phyloP scores from a whole-genome alignment of 352 stramenopile species.

The Blastocystis sp. region DNA sequence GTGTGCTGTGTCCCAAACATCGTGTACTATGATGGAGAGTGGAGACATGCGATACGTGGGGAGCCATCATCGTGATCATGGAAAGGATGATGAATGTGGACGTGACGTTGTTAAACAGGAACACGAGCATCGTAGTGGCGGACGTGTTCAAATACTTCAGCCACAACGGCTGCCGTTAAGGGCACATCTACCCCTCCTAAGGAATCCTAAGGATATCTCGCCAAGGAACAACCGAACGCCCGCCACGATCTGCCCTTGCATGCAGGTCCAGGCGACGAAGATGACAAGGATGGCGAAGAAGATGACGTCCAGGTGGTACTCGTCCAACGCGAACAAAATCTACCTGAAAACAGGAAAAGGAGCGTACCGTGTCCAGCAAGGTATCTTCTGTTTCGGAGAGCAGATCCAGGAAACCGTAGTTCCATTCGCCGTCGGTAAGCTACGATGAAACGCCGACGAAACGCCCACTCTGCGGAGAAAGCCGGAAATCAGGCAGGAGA shows the following conservation, averaged over 20 bases:
- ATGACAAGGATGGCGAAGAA: slow-evolving; percentile 44
- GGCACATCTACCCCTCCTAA: background rate
- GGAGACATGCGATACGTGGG: background rate
- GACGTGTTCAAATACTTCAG: slow-evolving; percentile 50
- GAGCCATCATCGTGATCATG: slow-evolving; percentile 51
- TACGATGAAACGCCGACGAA: background rate
- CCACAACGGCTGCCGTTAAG: background rate
- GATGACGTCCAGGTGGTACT: background rate
- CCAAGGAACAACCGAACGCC: slow-evolving; percentile 49
- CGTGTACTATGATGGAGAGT: background rate
- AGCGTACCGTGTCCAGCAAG: slow-evolving; percentile 1
- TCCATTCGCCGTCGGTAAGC: background rate
- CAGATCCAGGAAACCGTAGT: slow-evolving; percentile 18
- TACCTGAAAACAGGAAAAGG: background rate
- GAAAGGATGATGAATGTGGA: slow-evolving; percentile 23
- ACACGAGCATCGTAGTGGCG: slow-evolving; percentile 37
- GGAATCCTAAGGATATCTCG: slow-evolving; percentile 3
- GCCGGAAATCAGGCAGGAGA: slow-evolving; percentile 6
- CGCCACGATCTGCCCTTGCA: slow-evolving; percentile 30
- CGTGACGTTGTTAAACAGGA: slow-evolving; percentile 41
- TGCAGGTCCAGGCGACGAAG: background rate
- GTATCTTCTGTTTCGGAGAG: background rate
- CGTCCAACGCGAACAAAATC: slow-evolving; percentile 14
- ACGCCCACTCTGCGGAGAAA: background rate
- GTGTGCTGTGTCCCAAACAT: slow-evolving; percentile 40